These are phyloP conservation scores for Cystofilobasidium capitatum DNA, from an alignment of 768 basidiomycete genomes.

Conservation along the genomic window DNA sequence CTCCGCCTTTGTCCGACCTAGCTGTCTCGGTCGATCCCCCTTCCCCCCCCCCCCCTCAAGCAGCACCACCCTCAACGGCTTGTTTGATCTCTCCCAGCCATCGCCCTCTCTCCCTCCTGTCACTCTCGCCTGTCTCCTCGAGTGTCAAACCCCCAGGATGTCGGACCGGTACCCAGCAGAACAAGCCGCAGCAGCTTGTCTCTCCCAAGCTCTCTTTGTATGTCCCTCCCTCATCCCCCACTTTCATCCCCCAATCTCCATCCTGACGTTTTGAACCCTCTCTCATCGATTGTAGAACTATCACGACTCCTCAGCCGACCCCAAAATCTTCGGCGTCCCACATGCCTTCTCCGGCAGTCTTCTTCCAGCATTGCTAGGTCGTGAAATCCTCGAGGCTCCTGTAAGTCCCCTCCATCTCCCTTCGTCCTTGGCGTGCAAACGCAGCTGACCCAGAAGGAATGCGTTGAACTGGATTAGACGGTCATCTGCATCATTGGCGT, in stretches of 20 bases:
- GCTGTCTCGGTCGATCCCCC: no score
- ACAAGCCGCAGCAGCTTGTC: background rate
- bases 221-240: background rate
- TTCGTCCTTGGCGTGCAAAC: background rate
- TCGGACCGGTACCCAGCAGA: background rate
- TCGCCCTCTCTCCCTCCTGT: no score
- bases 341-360: conserved; percentile 2
- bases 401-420: background rate
- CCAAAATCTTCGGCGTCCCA: background rate
- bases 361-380: background rate
- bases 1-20: no score
- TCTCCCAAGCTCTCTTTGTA: background rate
- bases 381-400: background rate
- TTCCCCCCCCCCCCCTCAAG: no score
- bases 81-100: no score
- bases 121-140: no score
- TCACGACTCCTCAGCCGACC: conserved; percentile 7
- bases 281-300: background rate
- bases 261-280: background rate
- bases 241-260: no score
- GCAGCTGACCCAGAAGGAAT: no score
- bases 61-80: no score
- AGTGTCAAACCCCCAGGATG: no score
- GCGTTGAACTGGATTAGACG: background rate
- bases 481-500: background rate